Base-by-base conservation (phyloP, 306 rosid species). In the Quercus ilex region DNA sequence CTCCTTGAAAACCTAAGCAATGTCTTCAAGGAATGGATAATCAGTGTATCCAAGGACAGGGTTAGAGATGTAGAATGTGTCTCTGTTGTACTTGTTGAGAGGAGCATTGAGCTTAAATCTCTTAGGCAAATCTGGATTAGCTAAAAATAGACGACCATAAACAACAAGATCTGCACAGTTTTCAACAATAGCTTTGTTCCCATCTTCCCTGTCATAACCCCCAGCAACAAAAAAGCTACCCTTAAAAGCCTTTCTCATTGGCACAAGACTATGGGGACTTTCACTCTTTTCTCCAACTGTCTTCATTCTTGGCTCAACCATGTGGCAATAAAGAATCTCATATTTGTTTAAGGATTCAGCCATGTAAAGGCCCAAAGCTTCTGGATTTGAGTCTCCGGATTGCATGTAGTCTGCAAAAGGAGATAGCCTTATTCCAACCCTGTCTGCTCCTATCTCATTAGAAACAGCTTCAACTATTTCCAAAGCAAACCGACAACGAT, bases 111-210 rank as follows among this genome's bases (percentile, higher is more conserved):
- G 82, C 26, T 81, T 84, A 80, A 85, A 91, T 85, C 97, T 83
- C 79, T 82, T 91, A 0, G 97, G 91, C 78, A 91, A 86, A 83
- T 91, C 93, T 14, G 91, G 97, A 79, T 89, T 91, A 30, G 97
- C 91, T 80, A 91, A 82, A 85, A 91, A 89, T 35, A 56, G 15
- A 19, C 88, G 82, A 4, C 86, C 90, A 74, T 77, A 87, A 25
- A 80, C 85, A 15, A 87, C 7, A 21, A 73, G 91, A 82, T 91
- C 91, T 25, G 86, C 75, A 7, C 77, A 84, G 21, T 78, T 52
- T 74, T 89, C 89, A 53, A 70, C 88, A 26, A 89, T 31, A 3
- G 90, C 92, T 0, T 85, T 77, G 76, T 64, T 89, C 75, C 93
- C 93, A 4, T 88, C 91, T 23, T 88, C 69, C 33, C 85, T 72